Conservation (phyloP, 108 stramenopile species). For the Pseudonitzschia delicatissima region DNA sequence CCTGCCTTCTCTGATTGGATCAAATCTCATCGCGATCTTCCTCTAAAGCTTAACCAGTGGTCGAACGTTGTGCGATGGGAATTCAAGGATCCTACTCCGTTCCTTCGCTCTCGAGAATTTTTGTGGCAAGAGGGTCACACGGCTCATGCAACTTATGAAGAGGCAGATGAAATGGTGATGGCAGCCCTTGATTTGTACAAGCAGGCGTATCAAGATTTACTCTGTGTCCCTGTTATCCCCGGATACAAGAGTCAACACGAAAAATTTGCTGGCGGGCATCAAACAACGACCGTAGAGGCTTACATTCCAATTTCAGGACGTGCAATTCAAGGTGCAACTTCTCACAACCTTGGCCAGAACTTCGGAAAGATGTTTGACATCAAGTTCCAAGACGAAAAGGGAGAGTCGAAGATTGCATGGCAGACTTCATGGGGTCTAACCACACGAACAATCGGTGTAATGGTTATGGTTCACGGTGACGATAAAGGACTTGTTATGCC, state of each 20-base stretch:
- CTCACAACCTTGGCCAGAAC: constrained; percentile 98
- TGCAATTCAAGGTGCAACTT: constrained; percentile 99
- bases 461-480: constrained; percentile 99
- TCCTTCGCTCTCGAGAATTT: constrained; percentile 96
- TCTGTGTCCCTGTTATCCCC: constrained; percentile 97
- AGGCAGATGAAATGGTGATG: constrained; percentile 95
- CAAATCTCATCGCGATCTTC: constrained; percentile 89
- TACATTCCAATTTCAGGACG: constrained; percentile 96
- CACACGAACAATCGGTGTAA: constrained; percentile 93
- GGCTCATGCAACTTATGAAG: constrained; percentile 94
- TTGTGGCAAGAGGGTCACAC: constrained; percentile 99
- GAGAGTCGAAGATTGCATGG: constrained; percentile 87
- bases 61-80: constrained; percentile 99
- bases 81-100: constrained; percentile 99
- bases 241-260: constrained; percentile 98
- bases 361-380: constrained; percentile 99
- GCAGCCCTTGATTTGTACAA: constrained; percentile 95
- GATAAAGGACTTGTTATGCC: constrained; percentile 98
- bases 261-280: constrained; percentile 97
- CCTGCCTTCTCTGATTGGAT: constrained; percentile 98
- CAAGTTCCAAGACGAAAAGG: constrained; percentile 92
- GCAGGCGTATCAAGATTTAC: constrained; percentile 95
- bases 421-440: constrained; percentile 99
- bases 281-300: constrained; percentile 98
- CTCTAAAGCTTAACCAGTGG: constrained; percentile 99